Evolutionary conservation across 139 green algal species (phyloP).

Genomic region (Diplosphaera chodatii): DNA sequence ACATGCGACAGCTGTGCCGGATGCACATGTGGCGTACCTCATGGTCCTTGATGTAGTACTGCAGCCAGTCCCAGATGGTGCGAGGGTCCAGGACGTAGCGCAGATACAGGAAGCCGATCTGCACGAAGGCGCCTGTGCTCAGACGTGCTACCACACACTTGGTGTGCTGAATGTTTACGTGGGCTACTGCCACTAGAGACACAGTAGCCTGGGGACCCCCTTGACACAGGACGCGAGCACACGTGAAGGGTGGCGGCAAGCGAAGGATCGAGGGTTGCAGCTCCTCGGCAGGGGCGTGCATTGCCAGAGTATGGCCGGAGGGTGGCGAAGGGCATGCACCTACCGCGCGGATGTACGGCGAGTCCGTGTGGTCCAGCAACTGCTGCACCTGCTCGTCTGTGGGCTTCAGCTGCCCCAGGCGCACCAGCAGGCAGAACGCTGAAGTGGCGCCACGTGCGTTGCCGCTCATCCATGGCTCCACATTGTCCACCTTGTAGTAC

Average conservation of each 20-base stretch:
- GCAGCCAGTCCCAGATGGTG: slow-evolving; percentile 77
- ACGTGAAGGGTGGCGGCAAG: too few relatives aligned
- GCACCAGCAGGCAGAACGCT: slow-evolving; percentile 88
- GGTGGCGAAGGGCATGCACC: too few relatives aligned
- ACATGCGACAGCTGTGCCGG: too few relatives aligned
- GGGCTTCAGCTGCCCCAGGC: slow-evolving; percentile 60
- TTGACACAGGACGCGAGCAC: too few relatives aligned
- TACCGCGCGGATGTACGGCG: slow-evolving; percentile 91
- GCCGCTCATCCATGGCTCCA: slow-evolving; percentile 96
- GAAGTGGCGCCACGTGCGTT: slow-evolving; percentile 89
- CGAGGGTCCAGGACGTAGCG: slow-evolving; percentile 84
- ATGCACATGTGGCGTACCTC: slow-evolving; percentile 62
- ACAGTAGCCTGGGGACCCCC: too few relatives aligned
- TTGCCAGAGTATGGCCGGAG: too few relatives aligned
- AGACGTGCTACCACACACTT: too few relatives aligned
- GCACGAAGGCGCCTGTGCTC: slow-evolving; percentile 2
- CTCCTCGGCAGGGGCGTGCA: too few relatives aligned
- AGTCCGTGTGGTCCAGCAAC: slow-evolving; percentile 84
- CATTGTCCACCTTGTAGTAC: slow-evolving; percentile 69
- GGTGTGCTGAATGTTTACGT: too few relatives aligned
- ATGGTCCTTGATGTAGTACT: slow-evolving; percentile 69
- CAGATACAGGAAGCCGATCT: slow-evolving; percentile 93
- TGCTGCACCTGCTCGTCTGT: slow-evolving; percentile 54
- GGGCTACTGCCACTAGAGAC: too few relatives aligned
- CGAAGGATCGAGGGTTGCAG: too few relatives aligned